Base-by-base conservation (phyloP, 495 filamentous ascomycete genomes). In the Neurospora pannonica region DNA sequence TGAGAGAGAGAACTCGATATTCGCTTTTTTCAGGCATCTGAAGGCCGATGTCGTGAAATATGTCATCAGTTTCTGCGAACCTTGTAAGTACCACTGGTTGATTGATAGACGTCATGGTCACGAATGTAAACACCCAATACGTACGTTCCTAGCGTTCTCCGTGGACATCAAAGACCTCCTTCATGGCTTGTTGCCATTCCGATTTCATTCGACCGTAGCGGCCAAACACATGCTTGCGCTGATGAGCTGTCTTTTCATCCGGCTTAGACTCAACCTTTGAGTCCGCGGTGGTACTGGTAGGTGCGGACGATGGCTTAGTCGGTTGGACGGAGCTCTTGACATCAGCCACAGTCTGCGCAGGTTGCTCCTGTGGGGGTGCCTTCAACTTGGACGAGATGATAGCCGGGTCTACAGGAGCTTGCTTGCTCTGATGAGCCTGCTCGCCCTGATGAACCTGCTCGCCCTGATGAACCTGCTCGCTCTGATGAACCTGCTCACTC, bases 381-480 rank as follows among this genome's bases (percentile, higher is more conserved):
- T 89, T 89, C 31, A 94, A 81, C 77, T 91, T 89, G 19, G 92
- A 89, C 31, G 92, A 92, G 75, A 95, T 93, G 77, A 95, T 95
- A 54, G 92, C 90, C 38, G 94, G 91, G 76, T 95, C 92, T 38
- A 92, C 87, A 10, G 93, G 91, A 75, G 90, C 90, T n/a, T 43
- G 42, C 19, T 43, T 4, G 42, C 19, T n/a, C 17, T 43, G 42
- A n/a, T 9, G 42, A n/a, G 7, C 42, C 42, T 43, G 42, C 19
- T 43, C 8, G 42, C 19, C 10, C 19, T 43, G 40, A 7, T 42
- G 40, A 40, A 15, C 38, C 40, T 19, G 17, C 4, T 40, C 39
- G 38, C 38, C 13, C 38, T 13, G 10, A 39, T 11, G 39, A 13
- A 15, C 38, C 40, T 19, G 17, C 4, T 40, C 39, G 38, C 38